A percentile compares a stretch with the other conserved stretches of the same genome.
Conservation (phyloP, 2,329 filamentous ascomycete genomes). For the Exophiala oligosperma region DNA sequence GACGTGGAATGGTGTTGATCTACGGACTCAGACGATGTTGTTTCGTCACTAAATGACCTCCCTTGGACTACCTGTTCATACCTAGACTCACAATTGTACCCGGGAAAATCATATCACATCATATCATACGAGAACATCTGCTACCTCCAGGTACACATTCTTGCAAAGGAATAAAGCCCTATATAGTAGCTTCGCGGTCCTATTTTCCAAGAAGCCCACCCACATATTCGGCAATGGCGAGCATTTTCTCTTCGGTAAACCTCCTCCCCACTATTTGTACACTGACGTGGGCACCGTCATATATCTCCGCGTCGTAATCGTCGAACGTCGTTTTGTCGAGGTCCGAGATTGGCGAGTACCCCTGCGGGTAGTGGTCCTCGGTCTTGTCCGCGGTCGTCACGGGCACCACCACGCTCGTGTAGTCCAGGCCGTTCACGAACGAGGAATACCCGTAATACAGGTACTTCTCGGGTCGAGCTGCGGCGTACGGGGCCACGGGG, state of each 20-base stretch:
- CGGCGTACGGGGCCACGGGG: slow-evolving; percentile 44
- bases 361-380: slow-evolving; percentile 38
- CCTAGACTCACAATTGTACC: too few relatives aligned
- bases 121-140: neutral
- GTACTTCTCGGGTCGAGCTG: slow-evolving; percentile 40
- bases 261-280: slow-evolving; percentile 52
- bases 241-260: slow-evolving; percentile 53
- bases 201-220: slow-evolving; percentile 26
- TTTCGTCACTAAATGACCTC: too few relatives aligned
- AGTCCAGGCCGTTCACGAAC: slow-evolving; percentile 42
- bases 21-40: too few relatives aligned
- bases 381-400: slow-evolving; percentile 45
- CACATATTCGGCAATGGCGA: slow-evolving; percentile 46
- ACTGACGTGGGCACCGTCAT: slow-evolving; percentile 50
- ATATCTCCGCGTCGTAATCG: slow-evolving; percentile 52
- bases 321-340: slow-evolving; percentile 47
- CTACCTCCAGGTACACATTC: neutral
- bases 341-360: slow-evolving; percentile 43
- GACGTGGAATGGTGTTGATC: too few relatives aligned
- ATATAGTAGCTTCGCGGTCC: neutral
- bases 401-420: slow-evolving; percentile 46
- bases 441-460: slow-evolving; percentile 41
- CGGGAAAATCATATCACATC: too few relatives aligned
- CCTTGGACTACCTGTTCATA: too few relatives aligned
- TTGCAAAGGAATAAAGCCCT: too few relatives aligned